phyloP scores from a whole-genome alignment of 1,284 basidiomycete species.

The Austroboletus novae-zelandiae region DNA sequence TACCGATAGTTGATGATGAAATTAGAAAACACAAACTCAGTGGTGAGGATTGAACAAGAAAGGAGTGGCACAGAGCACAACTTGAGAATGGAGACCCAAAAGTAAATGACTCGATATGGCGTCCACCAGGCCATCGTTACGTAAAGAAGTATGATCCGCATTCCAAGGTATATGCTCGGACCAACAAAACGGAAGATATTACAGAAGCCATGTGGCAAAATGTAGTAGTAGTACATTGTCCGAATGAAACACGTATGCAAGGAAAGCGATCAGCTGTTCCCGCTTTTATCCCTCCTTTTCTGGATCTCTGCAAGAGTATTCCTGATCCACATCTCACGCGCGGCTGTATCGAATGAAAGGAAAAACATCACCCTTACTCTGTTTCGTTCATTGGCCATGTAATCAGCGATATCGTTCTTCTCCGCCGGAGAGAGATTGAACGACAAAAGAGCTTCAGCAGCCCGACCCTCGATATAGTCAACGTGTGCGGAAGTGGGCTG shows the following conservation, averaged over 20 bases:
- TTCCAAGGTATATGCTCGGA: slow-evolving; percentile 96
- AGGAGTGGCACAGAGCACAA: slow-evolving; percentile 90
- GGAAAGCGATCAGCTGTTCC: no score
- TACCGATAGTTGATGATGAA: slow-evolving; percentile 91
- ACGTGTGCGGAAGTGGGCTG: no score
- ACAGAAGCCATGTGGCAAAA: no score
- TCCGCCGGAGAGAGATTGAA: background rate
- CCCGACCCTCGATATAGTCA: background rate
- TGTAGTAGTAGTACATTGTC: no score
- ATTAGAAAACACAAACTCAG: slow-evolving; percentile 92
- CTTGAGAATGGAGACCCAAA: slow-evolving; percentile 94
- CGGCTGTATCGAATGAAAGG: background rate
- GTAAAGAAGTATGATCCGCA: slow-evolving; percentile 87
- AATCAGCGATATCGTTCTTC: background rate
- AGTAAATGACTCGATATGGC: slow-evolving; percentile 93
- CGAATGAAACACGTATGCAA: no score
- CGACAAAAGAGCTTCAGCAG: background rate
- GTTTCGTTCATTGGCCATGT: background rate
- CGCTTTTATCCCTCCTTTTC: background rate
- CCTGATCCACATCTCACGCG: background rate
- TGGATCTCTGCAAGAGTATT: background rate
- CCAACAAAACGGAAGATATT: slow-evolving; percentile 97
- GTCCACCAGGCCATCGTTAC: slow-evolving; percentile 92
- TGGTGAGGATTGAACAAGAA: slow-evolving; percentile 98
- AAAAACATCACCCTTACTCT: background rate